phyloP scores from a whole-genome alignment of 73 alveolate species.

The Paramecium biaurelia region DNA sequence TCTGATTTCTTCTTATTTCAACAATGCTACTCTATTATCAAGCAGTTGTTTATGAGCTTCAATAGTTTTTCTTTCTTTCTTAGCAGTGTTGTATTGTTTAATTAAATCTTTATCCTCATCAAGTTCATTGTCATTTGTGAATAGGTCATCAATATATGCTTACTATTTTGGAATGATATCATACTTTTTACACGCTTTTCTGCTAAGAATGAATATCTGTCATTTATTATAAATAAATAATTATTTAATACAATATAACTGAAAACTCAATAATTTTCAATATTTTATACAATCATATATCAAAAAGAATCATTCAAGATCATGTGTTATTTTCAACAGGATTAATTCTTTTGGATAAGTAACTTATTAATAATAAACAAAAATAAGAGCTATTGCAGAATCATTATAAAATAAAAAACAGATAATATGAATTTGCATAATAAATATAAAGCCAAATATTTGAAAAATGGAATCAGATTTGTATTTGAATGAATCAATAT shows the following conservation, averaged over 20 bases:
- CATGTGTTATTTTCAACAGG: not conserved
- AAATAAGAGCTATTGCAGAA: not conserved
- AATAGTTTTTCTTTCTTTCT: constrained; percentile 70
- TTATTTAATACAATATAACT: not conserved
- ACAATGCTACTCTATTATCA: constrained; percentile 78
- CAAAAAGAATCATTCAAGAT: not conserved
- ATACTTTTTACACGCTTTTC: not conserved
- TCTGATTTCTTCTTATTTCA: constrained; percentile 72
- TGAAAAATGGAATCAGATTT: not conserved
- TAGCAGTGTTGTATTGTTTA: constrained; percentile 32
- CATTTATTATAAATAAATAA: not conserved
- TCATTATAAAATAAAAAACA: not conserved
- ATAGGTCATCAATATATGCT: constrained; percentile 37
- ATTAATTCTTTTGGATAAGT: not conserved
- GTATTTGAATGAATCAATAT: constrained; percentile 9
- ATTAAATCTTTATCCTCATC: constrained; percentile 12
- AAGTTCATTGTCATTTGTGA: constrained; percentile 28
- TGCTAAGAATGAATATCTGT: not conserved
- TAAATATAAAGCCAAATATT: not conserved
- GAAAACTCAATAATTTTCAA: not conserved
- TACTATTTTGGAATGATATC: not conserved
- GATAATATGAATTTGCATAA: not conserved
- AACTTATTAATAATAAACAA: too few species aligned
- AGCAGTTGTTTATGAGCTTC: constrained; percentile 72
- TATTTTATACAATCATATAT: not conserved